Evolutionary conservation across 2,329 filamentous ascomycete species (phyloP), one percentile per base, ranked within the genome.

Genomic region (Fusarium transvaalense): DNA sequence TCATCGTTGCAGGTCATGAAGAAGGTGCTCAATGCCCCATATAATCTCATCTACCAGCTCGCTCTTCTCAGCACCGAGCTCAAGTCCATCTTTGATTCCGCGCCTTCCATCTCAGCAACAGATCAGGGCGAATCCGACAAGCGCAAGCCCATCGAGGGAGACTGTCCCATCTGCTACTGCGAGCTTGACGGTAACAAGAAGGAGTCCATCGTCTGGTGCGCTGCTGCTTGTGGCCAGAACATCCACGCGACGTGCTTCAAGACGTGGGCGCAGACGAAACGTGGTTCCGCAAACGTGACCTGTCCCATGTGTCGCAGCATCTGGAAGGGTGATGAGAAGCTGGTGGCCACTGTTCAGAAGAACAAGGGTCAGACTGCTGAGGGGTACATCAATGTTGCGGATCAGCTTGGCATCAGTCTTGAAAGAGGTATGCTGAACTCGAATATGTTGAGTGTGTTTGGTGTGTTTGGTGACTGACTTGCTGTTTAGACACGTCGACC

Each of bases 311-410:
- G 88, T 62, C 84, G 88, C 14, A 85, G 84, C 14, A 72, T 75
- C 2, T 91, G 89, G 89, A 78, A 84, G 67, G 82, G 79, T 1
- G 83, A 84, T 21, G 48, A 67, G 31, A 77, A 79, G 5, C 72
- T 79, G 64, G 76, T 84, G 10, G 80, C 80, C 35, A 80, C 78
- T 34, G 81, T 86, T 25, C 79, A 78, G 47, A 83, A 80, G 64
- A 78, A 76, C 1, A 80, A 82, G 5, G 72, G 73, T 7, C 64
- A 78, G 1, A 81, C 80, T 25, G 72, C 73, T 1, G 87, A 89
- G 35, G 88, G 88, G 0, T 91, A 91, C 69, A 78, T 89, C 46
- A 90, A 90, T 73, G 84, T 91, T 5, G 88, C 86, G 2, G 77
- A 82, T 21, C 85, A 89, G 73, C 78, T 90, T n/a, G 88, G 88